Conservation (phyloP, 305 asterid species). For the Fraxinus angustifolia region DNA sequence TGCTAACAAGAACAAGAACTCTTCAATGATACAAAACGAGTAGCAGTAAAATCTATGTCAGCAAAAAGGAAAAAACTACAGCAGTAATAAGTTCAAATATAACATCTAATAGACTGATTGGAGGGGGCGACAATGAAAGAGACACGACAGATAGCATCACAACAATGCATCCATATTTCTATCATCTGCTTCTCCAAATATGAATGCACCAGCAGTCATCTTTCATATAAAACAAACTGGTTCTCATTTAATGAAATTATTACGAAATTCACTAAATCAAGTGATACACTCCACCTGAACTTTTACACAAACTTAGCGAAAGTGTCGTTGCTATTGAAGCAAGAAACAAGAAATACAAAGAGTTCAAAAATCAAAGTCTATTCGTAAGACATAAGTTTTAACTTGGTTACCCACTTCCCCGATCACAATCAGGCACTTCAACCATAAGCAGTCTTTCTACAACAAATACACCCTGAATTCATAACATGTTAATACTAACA, state of each 20-base stretch:
- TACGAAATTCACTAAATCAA: neutral
- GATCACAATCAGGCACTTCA: neutral
- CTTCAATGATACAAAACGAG: neutral
- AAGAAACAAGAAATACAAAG: neutral
- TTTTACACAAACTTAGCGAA: neutral
- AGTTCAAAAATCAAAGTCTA: neutral
- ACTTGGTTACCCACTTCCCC: neutral
- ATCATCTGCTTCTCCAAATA: neutral
- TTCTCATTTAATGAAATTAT: neutral
- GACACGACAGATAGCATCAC: neutral
- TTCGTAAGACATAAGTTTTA: neutral
- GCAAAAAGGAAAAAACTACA: neutral
- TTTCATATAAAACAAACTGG: neutral
- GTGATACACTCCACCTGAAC: neutral
- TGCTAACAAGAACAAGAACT: neutral
- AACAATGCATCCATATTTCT: neutral
- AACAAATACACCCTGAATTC: neutral
- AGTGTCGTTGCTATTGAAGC: neutral
- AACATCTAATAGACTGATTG: neutral
- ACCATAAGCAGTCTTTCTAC: neutral
- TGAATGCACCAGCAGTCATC: neutral
- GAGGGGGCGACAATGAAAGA: neutral
- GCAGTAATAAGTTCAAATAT: neutral
- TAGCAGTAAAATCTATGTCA: neutral
- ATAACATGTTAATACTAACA: neutral